Percentiles rank a stretch among this genome's conserved stretches.
phyloP scores from a whole-genome alignment of 108 stramenopile species.

The Skeletonema costatum region DNA sequence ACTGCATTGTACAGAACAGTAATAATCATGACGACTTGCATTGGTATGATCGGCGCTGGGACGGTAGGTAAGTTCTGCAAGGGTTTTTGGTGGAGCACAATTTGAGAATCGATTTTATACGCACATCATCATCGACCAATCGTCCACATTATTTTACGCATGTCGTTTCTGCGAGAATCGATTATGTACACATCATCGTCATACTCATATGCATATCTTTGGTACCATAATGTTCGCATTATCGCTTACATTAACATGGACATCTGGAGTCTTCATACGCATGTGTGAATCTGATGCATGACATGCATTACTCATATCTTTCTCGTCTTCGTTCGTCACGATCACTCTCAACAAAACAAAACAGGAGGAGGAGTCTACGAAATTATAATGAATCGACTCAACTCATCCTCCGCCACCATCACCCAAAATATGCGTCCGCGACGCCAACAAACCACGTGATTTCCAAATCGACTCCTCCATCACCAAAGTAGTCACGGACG shows the following conservation, averaged over 20 bases:
- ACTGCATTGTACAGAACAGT: background rate
- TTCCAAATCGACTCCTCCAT: conserved; percentile 64
- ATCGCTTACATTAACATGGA: too few relatives aligned
- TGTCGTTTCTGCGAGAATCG: too few relatives aligned
- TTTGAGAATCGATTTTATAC: too few relatives aligned
- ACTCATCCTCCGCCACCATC: conserved; percentile 43
- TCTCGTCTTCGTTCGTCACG: too few relatives aligned
- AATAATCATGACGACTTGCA: conserved; percentile 30
- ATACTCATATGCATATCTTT: too few relatives aligned
- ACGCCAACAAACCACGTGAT: conserved; percentile 66
- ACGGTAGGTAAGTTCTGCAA: conserved; percentile 47
- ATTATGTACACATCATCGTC: too few relatives aligned
- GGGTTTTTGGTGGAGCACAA: too few relatives aligned
- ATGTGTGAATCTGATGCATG: background rate
- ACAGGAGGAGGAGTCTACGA: conserved; percentile 71
- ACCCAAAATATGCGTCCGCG: conserved; percentile 88
- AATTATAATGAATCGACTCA: conserved; percentile 64
- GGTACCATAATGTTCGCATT: too few relatives aligned
- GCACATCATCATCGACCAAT: too few relatives aligned
- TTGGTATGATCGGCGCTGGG: conserved; percentile 72
- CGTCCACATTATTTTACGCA: too few relatives aligned
- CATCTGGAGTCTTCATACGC: background rate
- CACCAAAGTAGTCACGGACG: conserved; percentile 62
- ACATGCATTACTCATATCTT: background rate
- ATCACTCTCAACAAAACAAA: background rate